Percentiles rank a stretch among this genome's conserved stretches.
phyloP scores from a whole-genome alignment of 305 asterid genomes.

The Fraxinus ornus region DNA sequence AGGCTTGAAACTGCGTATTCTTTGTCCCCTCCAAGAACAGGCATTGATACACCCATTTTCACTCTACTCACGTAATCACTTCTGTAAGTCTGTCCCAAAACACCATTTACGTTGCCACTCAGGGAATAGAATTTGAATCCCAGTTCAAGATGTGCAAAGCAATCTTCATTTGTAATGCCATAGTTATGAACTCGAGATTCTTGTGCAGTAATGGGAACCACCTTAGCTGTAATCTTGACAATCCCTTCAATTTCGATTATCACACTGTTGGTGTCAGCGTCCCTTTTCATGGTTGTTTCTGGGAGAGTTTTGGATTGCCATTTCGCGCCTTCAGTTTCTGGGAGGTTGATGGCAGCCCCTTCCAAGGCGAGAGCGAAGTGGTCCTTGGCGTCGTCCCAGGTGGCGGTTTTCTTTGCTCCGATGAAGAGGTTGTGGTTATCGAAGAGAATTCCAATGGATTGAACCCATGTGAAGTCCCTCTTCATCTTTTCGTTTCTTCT shows the following conservation, averaged over 20 bases:
- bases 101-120: conserved; percentile 41
- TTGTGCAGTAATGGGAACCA: conserved; percentile 37
- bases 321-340: too few relatives aligned
- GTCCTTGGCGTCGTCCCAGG: conserved; percentile 49
- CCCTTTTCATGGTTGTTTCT: conserved; percentile 26
- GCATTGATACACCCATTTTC: conserved; percentile 55
- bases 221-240: conserved; percentile 45
- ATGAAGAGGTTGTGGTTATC: conserved; percentile 41
- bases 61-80: conserved; percentile 46
- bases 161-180: conserved; percentile 40
- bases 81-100: conserved; percentile 60
- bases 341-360: conserved; percentile 32
- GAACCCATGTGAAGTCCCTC: conserved; percentile 73
- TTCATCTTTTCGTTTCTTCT: conserved; percentile 33
- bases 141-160: conserved; percentile 52
- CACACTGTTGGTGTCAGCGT: conserved; percentile 33
- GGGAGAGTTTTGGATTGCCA: conserved; percentile 14
- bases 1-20: conserved; percentile 40
- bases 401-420: conserved; percentile 46
- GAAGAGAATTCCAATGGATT: not conserved
- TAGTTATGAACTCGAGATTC: conserved; percentile 46
- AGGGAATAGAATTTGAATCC: conserved; percentile 41
- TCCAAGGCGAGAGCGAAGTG: conserved; percentile 29
- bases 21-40: conserved; percentile 59
- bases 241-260: conserved; percentile 33